Conservation (phyloP, 2,329 filamentous ascomycete genomes). For the Aspergillus quadricinctus region DNA sequence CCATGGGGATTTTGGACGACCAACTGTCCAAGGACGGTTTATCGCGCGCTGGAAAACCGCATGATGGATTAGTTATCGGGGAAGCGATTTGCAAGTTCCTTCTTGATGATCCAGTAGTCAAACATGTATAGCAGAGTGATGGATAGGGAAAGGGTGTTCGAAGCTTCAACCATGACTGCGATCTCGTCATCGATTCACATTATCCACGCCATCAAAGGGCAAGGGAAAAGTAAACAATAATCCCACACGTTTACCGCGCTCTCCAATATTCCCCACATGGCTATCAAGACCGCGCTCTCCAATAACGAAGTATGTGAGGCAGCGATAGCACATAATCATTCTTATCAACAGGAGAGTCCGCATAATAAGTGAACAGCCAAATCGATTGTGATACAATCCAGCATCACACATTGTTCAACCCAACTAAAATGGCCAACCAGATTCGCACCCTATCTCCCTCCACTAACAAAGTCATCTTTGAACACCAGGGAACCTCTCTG, state of each 20-base stretch:
- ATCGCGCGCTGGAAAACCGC: slow-evolving; percentile 13
- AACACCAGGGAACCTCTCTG: slow-evolving; percentile 61
- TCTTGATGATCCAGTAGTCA: not conserved
- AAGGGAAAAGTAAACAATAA: not conserved
- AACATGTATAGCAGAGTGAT: not conserved
- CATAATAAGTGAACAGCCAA: not conserved
- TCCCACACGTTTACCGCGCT: not conserved
- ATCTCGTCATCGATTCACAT: not conserved
- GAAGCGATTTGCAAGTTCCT: slow-evolving; percentile 18
- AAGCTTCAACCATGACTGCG: too few species aligned
- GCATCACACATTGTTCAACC: not conserved
- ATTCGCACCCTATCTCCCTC: slow-evolving; percentile 73
- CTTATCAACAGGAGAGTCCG: not conserved
- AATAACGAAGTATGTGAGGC: not conserved
- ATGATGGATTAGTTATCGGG: slow-evolving; percentile 21
- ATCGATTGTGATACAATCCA: not conserved
- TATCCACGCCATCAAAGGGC: not conserved
- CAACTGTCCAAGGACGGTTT: slow-evolving; percentile 18
- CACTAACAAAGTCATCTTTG: slow-evolving; percentile 78
- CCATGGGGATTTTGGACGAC: slow-evolving; percentile 18
- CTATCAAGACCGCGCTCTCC: not conserved
- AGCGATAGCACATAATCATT: not conserved
- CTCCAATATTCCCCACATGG: not conserved
- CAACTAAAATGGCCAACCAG: slow-evolving; percentile 21
- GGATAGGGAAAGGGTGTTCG: too few species aligned